Evolutionary conservation across 176 grass and related monocot genomes (phyloP).

Genomic region (Bromus sterilis): DNA sequence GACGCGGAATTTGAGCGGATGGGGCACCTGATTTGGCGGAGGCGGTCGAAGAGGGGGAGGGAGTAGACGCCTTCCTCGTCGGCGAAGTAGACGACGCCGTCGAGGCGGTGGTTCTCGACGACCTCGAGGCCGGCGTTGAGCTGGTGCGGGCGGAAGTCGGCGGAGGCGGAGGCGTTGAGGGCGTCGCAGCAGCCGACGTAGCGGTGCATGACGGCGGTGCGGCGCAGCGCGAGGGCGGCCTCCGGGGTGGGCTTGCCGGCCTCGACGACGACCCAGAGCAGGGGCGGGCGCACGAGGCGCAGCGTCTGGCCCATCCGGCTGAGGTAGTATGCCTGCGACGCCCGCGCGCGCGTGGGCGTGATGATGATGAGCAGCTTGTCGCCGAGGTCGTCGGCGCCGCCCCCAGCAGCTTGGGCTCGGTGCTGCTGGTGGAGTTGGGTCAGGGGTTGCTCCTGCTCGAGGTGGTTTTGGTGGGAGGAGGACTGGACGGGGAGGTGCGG

Average conservation of each 20-base stretch:
- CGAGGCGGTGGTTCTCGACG: constrained; percentile 73
- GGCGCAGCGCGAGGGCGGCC: constrained; percentile 57
- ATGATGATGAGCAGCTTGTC: constrained; percentile 47
- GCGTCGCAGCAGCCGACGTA: constrained; percentile 52
- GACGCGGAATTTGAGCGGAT: not conserved
- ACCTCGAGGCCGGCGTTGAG: constrained; percentile 75
- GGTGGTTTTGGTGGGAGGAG: not conserved
- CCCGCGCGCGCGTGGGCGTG: constrained; percentile 74
- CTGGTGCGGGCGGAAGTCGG: constrained; percentile 48
- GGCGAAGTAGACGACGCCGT: constrained; percentile 90
- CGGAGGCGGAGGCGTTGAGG: not conserved
- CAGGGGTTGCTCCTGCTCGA: not conserved
- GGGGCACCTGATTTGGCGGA: constrained; percentile 73
- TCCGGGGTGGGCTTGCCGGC: constrained; percentile 48
- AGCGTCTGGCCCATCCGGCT: constrained; percentile 71
- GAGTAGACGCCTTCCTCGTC: constrained; percentile 97
- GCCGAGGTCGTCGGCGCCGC: not conserved
- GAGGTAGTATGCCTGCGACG: constrained; percentile 67
- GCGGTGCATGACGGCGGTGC: constrained; percentile 68
- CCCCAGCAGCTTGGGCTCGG: not conserved
- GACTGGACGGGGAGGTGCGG: not conserved
- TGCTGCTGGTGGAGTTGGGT: too few species aligned
- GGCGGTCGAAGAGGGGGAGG: constrained; percentile 57
- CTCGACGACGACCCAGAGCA: constrained; percentile 87
- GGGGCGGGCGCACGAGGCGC: constrained; percentile 44